Evolutionary conservation across 2,329 filamentous ascomycete genomes (phyloP), one percentile per base, ranked within the genome.

Genomic region (Chlorencoelia australis): DNA sequence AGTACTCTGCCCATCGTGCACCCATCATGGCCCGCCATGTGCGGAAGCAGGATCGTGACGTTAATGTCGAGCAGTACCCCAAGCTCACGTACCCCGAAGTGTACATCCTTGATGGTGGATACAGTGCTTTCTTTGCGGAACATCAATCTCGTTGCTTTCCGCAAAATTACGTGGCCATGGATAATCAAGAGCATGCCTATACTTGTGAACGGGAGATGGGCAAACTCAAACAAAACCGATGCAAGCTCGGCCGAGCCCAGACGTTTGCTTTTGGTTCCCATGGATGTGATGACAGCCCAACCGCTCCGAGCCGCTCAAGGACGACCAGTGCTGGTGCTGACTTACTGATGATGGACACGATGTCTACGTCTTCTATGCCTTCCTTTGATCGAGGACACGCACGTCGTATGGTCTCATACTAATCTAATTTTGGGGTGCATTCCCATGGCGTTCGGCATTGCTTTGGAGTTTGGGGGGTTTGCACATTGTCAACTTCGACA

Each of bases 101-200:
- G 47, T 98, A 98, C 61, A 94, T 98, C 51, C 69, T 98, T 26
- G 87, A 96, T 48, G 91, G 91, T 42, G 91, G 91, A 28, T 98
- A 98, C 66, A 94, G 87, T 59, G 78, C 78, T 18, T 98, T 98
- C 68, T 98, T 89, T 59, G 66, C 73, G 16, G 69, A 84, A 46
- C 78, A 94, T 59, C 78, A 79, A 35, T 65, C 71, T 30, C 78
- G 88, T 43, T 98, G 91, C 68, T 91, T 79, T 52, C 91, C 91
- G 15, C 88, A 94, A 53, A 87, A 89, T 56, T 98, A 98, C 56
- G 85, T 98, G 41, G 87, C 91, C 61, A 98, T 98, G 91, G 82
- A 79, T 47, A 85, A 83, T 47, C 82, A 89, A 57, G 85, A 89
- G 58, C 88, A 98, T 61, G 83, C 86, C 51, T 79, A 79, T 53